These are phyloP conservation scores for Yarrowia galli DNA, from an alignment of 1,139 yeast genomes.

Conservation along the genomic window DNA sequence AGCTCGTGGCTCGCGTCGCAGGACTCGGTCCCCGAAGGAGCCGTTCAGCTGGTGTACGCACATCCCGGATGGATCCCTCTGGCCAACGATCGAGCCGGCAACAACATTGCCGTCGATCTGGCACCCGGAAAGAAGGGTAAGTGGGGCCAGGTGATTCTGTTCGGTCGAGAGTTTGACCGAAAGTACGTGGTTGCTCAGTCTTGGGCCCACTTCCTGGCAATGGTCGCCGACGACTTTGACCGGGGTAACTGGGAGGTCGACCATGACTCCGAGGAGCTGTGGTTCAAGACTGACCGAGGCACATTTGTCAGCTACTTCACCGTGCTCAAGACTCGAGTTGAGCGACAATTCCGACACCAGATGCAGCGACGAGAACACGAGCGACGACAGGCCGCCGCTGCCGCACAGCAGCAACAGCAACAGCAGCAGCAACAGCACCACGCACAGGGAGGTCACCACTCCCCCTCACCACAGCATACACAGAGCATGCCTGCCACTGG, in stretches of 20 bases:
- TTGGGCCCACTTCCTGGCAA: constrained; percentile 83
- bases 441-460: constrained; percentile 26
- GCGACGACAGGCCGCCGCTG: constrained; percentile 37
- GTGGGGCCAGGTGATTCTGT: constrained; percentile 84
- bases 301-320: constrained; percentile 60
- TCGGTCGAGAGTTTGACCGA: constrained; percentile 89
- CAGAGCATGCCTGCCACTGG: constrained; percentile 39
- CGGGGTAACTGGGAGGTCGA: constrained; percentile 74
- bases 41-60: constrained; percentile 76
- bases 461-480: constrained; percentile 36
- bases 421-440: constrained; percentile 30
- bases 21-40: constrained; percentile 74
- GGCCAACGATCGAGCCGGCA: constrained; percentile 86
- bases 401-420: constrained; percentile 36
- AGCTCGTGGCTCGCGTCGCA: constrained; percentile 56
- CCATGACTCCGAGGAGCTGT: constrained; percentile 67
- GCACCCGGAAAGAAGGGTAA: constrained; percentile 80
- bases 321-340: constrained; percentile 61
- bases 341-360: constrained; percentile 46
- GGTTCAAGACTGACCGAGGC: constrained; percentile 64
- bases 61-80: constrained; percentile 92
- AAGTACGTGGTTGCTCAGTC: constrained; percentile 79
- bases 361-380: constrained; percentile 40
- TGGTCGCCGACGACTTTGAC: constrained; percentile 85
- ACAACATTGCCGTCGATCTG: constrained; percentile 86